Base-by-base conservation (phyloP, 192 early-diverging fungal genomes). In the Diversispora epigaea region DNA sequence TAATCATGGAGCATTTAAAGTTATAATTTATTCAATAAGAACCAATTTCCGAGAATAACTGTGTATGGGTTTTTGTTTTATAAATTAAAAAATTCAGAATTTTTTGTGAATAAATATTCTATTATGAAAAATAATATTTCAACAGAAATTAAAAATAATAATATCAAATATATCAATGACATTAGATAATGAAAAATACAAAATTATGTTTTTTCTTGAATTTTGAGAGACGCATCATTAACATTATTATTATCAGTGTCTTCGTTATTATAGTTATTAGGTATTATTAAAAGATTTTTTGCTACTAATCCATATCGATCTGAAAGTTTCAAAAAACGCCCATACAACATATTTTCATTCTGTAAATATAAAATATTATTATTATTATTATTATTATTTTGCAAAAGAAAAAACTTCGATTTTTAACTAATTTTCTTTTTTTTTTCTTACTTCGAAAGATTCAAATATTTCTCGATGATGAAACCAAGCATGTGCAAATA, bases 401-500 rank as follows among this genome's bases (percentile, higher is more conserved):
- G 21, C 14, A 15, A 12, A 21, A 46, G 9, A 58, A 58, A 73
- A 52, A 50, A 17, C 11, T 55, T 1, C 3, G 32, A 32, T 32
- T 2, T 32, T 32, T 32, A 32, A 32, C 39, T 41, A 21, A 10
- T 45, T 0, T 22, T 60, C 47, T 6, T 41, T 9, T 22, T 60
- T 62, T 6, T 41, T 9, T 17, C 46, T 79, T 80, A 87, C 92
- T 82, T 95, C 96, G 79, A 93, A 96, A 15, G 85, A 84, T 62
- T 92, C 90, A 83, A 98, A 99, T 6, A 94, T 79, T 71, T 94
- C 93, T 10, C 91, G 81, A 80, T 99, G 97, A 79, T 96, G 94
- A 75, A 90, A 96, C 80, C 93, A 99, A 5, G 94, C 86, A 80
- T 99, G 97, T 2, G 96, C 94, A 84, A 99, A 99, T 32, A 99